Evolutionary conservation across 1,284 basidiomycete genomes (phyloP).

Genomic region (Cerrena zonata): DNA sequence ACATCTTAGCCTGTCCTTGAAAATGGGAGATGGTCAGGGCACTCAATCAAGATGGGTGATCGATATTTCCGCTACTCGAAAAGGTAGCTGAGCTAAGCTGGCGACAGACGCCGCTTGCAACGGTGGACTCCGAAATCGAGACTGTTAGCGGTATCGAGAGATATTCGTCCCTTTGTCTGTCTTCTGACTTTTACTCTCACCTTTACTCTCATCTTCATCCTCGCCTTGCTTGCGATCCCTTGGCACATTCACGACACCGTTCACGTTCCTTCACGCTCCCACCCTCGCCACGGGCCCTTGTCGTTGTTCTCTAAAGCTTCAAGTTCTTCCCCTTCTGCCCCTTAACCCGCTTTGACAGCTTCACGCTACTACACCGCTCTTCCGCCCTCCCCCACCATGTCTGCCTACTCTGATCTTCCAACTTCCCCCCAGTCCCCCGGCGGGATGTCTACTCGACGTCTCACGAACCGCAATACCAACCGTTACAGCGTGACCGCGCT

Average conservation of each 20-base stretch:
- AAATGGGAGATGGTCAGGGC: no score
- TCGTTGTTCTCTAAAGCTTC: neutral
- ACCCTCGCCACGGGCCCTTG: neutral
- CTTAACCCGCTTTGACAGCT: neutral
- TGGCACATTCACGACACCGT: conserved; percentile 14
- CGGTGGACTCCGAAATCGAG: no score
- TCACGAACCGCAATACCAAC: conserved; percentile 90
- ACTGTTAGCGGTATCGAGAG: no score
- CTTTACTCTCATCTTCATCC: no score
- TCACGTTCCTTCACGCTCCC: conserved; percentile 17
- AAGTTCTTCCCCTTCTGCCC: conserved; percentile 2
- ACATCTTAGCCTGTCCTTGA: no score
- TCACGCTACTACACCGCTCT: conserved; percentile 5
- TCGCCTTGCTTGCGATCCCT: conserved; percentile 4
- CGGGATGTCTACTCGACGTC: conserved; percentile 61
- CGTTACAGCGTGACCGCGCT: conserved; percentile 93
- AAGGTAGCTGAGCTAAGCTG: no score
- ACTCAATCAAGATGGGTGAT: no score
- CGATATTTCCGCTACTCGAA: no score
- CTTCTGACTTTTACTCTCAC: no score
- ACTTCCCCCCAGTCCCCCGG: conserved; percentile 45
- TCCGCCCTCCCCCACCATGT: conserved; percentile 37
- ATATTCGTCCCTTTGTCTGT: no score
- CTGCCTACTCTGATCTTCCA: conserved; percentile 57
- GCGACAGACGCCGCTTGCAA: no score